Conservation (phyloP, 257 asterid species). For the Solanum commersonii region DNA sequence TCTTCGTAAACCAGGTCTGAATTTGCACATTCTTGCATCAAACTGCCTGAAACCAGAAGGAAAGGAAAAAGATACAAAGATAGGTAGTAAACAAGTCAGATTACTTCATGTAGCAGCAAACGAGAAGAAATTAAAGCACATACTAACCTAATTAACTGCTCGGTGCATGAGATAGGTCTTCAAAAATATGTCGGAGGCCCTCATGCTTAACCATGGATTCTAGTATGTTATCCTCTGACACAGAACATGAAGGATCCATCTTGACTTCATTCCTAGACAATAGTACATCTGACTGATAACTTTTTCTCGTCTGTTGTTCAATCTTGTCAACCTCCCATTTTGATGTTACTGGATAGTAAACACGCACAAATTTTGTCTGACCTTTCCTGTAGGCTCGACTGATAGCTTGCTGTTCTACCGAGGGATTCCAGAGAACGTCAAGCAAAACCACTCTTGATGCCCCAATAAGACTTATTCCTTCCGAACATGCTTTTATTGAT, state of each 20-base stretch:
- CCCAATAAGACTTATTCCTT: neutral
- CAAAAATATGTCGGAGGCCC: neutral
- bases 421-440: neutral
- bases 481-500: neutral
- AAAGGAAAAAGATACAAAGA: neutral
- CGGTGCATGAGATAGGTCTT: neutral
- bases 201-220: neutral
- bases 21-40: neutral
- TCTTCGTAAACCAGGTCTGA: no score
- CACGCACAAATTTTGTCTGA: neutral
- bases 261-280: neutral
- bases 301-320: neutral
- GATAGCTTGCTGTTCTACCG: neutral
- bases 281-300: neutral
- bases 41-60: neutral
- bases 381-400: neutral
- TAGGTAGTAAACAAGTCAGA: neutral
- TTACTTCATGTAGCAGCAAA: neutral
- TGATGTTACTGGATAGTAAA: neutral
- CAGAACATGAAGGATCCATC: neutral
- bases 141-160: neutral
- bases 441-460: neutral
- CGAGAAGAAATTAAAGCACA: neutral
- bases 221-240: neutral
- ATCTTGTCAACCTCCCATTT: neutral